Base-by-base conservation (phyloP, 2,329 filamentous ascomycete species). In the Ceratocystis albifundus region DNA sequence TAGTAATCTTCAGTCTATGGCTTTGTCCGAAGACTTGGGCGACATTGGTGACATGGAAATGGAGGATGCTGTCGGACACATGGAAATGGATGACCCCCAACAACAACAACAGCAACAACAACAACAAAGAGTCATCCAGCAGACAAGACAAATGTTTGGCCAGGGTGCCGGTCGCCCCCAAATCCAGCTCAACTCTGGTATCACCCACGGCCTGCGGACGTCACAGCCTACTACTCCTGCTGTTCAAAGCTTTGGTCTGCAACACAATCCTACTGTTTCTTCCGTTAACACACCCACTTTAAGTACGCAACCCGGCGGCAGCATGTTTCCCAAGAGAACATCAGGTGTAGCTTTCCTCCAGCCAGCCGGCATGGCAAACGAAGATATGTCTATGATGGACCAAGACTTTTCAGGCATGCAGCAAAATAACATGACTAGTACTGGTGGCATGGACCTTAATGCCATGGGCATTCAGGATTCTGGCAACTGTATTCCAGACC, bases 231-330 rank as follows among this genome's bases (percentile, higher is more conserved):
- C 89, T 3, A 96, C 93, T 0, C 93, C 93, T 1, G 87, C 88
- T 41, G 82, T 89, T 30, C 84, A 87, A 61, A 86, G 82, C 71
- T 90, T 93, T 72, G 86, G 86, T 62, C 85, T 96, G 70, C 88
- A 91, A 74, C 90, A 96, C 75, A 96, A 96, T 74, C 93, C 93
- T 17, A 96, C 92, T 0, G 93, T 97, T 20, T 99, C 94, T 2
- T 96, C 92, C 2, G 93, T 96, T 66, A 97, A 96, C 75, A 97
- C 93, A 0, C 93, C 93, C 0, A 96, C 92, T 0, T 81, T 97
- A 67, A 88, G 88, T 68, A 90, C 90, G 0, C 87, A 91, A 70
- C 87, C 89, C 44, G 81, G 83, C 22, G 44, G 66, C 87, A 90
- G 71, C 84, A 88, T 45, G 82, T 84, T 53, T 82, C 79, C 68